Base-by-base conservation (phyloP, 108 stramenopile species). In the Nannochloropsis salina region DNA sequence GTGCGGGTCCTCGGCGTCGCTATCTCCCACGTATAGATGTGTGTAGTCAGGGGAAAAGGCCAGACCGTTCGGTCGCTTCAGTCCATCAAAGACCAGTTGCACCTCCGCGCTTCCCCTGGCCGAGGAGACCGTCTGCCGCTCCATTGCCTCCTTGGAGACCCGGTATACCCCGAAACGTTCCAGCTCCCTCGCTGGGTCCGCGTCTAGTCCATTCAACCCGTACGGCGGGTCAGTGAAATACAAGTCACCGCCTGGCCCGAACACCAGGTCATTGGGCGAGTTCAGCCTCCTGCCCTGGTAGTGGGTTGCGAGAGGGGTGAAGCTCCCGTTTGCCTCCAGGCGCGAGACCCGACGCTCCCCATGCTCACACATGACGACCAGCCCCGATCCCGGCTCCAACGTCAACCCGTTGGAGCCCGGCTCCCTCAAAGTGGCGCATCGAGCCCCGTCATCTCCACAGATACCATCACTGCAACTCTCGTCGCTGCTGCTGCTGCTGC, bases 191-290 rank as follows among this genome's bases (percentile, higher is more conserved):
- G 51, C 86, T 10, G 85, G 61, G 42, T 90, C 83, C 74, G 41
- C 82, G 18, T 83, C 42, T 43, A 41, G 31, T 10, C n/a, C 45
- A n/a, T 90, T 84, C 47, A 91, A 85, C 15, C 91, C 91, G 41
- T 83, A 90, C 10, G 88, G 86, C 31, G 91, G 91, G 44, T 91
- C 91, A 20, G 91, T 91, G 79, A 91, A 91, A 42, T 89, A 91
- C 9, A 90, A 18, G 86, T 91, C 86, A 15, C 90, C 86, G 21
- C 80, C 82, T 42, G 84, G 87, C 41, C 88, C 87, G 79, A 89
- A 82, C 8, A 90, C 89, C 9, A 90, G 80, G 80, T 91, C 91
- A 42, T 91, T 91, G 80, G 91, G 91, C 45, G 89, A 90, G 86
- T 91, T 91, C 18, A 91, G 88, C 42, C 84, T 81, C 43, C 83